A percentile compares a stretch with the other conserved stretches of the same genome.
Evolutionary conservation across 2,329 filamentous ascomycete genomes (phyloP).

Genomic region (Beauveria bassiana): DNA sequence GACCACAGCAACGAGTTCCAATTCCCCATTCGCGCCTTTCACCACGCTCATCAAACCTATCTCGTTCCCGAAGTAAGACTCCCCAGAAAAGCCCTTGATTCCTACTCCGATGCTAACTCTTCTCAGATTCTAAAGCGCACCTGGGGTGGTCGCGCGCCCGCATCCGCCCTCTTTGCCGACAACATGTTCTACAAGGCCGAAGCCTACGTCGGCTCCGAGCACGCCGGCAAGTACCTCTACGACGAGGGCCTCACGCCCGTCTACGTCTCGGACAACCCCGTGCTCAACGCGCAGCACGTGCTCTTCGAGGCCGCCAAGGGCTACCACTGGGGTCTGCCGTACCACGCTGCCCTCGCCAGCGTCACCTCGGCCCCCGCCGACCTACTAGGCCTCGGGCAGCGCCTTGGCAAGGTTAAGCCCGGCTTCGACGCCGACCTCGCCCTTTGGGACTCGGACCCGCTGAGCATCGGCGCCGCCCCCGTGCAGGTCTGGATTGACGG

Average conservation of each 20-base stretch:
- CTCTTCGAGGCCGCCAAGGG: slow-evolving; percentile 57
- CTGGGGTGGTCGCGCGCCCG: slow-evolving; percentile 46
- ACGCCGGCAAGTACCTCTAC: slow-evolving; percentile 58
- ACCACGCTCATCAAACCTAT: slow-evolving; percentile 12
- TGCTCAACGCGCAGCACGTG: slow-evolving; percentile 62
- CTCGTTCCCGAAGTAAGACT: slow-evolving; percentile 42
- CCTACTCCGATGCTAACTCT: neutral
- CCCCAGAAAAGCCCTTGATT: accelerated
- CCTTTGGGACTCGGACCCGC: slow-evolving; percentile 55
- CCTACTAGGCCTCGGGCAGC: slow-evolving; percentile 47
- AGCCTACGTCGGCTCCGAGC: slow-evolving; percentile 55
- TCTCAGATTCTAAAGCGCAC: slow-evolving; percentile 45
- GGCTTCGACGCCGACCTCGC: slow-evolving; percentile 55
- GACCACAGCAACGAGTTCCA: slow-evolving; percentile 66
- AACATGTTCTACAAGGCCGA: slow-evolving; percentile 69
- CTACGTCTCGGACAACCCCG: slow-evolving; percentile 65
- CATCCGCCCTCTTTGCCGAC: slow-evolving; percentile 59
- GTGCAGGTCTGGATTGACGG: slow-evolving; percentile 59
- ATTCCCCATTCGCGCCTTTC: slow-evolving; percentile 31
- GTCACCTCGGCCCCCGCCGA: slow-evolving; percentile 54
- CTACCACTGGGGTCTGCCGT: slow-evolving; percentile 52
- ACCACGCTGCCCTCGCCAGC: slow-evolving; percentile 49
- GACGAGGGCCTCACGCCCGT: slow-evolving; percentile 58
- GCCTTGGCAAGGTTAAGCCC: slow-evolving; percentile 53
- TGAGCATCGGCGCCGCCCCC: slow-evolving; percentile 51